Evolutionary conservation across 306 rosid genomes (phyloP), one percentile per base, ranked within the genome.

Genomic region (Malus sylvestris): DNA sequence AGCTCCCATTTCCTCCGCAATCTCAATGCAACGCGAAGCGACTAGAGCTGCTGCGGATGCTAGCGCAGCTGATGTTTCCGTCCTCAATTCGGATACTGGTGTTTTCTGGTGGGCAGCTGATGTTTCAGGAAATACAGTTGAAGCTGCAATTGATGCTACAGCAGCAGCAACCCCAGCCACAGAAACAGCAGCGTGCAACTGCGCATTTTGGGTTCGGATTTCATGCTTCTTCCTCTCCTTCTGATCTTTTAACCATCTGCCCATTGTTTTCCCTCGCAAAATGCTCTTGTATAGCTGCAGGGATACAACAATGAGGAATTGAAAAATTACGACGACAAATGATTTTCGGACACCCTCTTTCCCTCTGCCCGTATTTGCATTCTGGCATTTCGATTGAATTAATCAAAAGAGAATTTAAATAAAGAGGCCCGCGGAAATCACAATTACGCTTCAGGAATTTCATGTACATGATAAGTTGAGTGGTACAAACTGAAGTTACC

Each of bases 1-100:
- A 30, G 98, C 98, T 74, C 98, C 98, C 97, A 92, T 90, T 65
- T 92, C 96, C 87, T 90, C 97, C 40, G 97, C 97, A 82, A 95
- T 86, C 86, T 92, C 98, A 52, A 95, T 95, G 89, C 98, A 95
- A 79, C 91, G 96, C 7, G 98, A 94, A 65, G 98, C 98, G 45
- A 95, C 98, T 32, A 95, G 80, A 62, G 95, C 93, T 25, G 98
- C 96, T 29, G 98, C 98, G 32, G 98, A 92, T 45, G 97, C 93
- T 68, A 92, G 77, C 10, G 97, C 91, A 42, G 93, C 72, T 29
- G 92, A 87, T 79, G 88, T 67, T 78, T 85, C 85, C 27, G 83
- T 60, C 42, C 58, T 73, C 59, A 30, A 11, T 8, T 73, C 77
- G 6, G 77, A 73, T 40, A 61, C 51, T 70, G 87, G 83, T 40